Conservation (phyloP, 352 stramenopile species). For the Pythium utonaiense region DNA sequence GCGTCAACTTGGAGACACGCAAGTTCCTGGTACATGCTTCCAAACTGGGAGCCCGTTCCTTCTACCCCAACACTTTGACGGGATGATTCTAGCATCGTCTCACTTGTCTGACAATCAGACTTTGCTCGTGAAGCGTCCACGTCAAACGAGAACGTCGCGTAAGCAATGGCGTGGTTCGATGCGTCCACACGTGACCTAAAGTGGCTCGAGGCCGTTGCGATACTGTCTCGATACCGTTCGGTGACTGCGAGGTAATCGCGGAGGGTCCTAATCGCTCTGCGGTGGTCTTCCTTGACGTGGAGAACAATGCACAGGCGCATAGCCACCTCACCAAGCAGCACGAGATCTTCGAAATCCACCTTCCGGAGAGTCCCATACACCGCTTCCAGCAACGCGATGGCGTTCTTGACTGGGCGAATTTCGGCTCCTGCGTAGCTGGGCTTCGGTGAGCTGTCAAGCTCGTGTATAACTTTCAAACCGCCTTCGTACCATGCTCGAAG, state of each 20-base stretch:
- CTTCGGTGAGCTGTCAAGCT: conserved; percentile 26
- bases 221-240: conserved; percentile 33
- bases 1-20: conserved; percentile 55
- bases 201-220: conserved; percentile 34
- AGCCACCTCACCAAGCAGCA: conserved; percentile 43
- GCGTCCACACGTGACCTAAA: conserved; percentile 17
- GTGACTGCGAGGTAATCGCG: conserved; percentile 36
- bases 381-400: conserved; percentile 27
- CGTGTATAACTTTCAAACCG: conserved; percentile 24
- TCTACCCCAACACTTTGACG: conserved; percentile 40
- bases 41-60: conserved; percentile 55
- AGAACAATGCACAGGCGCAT: conserved; percentile 40
- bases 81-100: neutral
- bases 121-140: conserved; percentile 2
- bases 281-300: conserved; percentile 23
- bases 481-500: conserved; percentile 33
- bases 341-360: conserved; percentile 47
- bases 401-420: neutral
- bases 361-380: conserved; percentile 39
- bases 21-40: conserved; percentile 47
- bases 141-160: conserved; percentile 39
- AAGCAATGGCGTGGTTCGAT: neutral
- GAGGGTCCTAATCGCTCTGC: conserved; percentile 32
- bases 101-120: conserved; percentile 19
- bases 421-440: conserved; percentile 1